These are phyloP conservation scores for Pistacia atlantica DNA, from an alignment of 345 rosid genomes.

Conservation along the genomic window DNA sequence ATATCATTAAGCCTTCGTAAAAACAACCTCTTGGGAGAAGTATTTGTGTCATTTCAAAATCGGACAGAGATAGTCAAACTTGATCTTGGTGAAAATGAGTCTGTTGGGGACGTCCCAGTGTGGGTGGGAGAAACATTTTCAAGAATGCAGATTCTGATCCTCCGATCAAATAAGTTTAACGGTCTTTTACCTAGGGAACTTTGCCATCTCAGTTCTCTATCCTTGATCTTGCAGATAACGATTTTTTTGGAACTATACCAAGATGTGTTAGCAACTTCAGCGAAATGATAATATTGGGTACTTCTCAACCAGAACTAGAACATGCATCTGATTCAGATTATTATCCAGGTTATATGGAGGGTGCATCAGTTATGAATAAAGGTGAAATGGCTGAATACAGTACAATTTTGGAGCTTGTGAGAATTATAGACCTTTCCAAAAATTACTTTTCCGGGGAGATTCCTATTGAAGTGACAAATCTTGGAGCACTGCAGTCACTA, in stretches of 20 bases:
- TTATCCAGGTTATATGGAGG: background rate
- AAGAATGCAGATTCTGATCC: background rate
- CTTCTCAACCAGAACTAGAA: too few species aligned
- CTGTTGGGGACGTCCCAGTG: constrained; percentile 3
- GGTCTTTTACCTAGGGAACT: constrained; percentile 22
- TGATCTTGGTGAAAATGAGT: constrained; percentile 5
- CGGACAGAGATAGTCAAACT: background rate
- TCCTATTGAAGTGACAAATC: constrained; percentile 19
- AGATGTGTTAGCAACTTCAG: background rate
- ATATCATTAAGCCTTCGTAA: too few species aligned
- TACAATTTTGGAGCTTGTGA: constrained; percentile 6
- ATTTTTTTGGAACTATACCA: constrained; percentile 4
- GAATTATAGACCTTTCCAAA: constrained; percentile 25
- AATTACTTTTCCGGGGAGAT: constrained; percentile 20
- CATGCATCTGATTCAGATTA: too few species aligned
- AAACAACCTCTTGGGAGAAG: too few species aligned
- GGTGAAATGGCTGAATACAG: constrained; percentile 23
- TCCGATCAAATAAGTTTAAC: constrained; percentile 19
- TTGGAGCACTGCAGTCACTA: constrained; percentile 13
- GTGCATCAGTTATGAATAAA: constrained; percentile 3
- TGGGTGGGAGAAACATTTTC: constrained; percentile 20
- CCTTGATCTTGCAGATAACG: constrained; percentile 18
- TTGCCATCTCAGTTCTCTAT: constrained; percentile 1
- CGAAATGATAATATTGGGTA: background rate
- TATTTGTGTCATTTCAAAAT: constrained; percentile 3